These are phyloP conservation scores for Eucalyptus dawsonii DNA, from an alignment of 345 rosid genomes.

Conservation along the genomic window DNA sequence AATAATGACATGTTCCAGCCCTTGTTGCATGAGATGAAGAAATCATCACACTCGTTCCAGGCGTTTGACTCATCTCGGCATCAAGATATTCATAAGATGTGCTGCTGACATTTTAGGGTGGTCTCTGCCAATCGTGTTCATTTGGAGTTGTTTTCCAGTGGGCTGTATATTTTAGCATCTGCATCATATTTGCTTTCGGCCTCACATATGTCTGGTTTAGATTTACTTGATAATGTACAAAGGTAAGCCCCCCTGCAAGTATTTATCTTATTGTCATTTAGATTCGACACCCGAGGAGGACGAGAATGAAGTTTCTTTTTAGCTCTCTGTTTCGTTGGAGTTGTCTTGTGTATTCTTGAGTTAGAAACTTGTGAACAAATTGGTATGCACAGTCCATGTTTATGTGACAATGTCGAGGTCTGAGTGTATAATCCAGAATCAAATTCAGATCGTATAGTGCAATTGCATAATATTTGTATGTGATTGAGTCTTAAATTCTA, in stretches of 20 bases:
- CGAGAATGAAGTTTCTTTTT: not conserved
- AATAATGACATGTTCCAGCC: constrained; percentile 9
- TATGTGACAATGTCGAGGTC: not conserved
- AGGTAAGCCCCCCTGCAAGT: not conserved
- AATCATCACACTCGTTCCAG: not conserved
- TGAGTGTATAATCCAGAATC: not conserved
- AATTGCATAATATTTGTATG: not conserved
- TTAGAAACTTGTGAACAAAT: not conserved
- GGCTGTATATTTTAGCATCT: not conserved
- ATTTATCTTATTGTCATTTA: not conserved
- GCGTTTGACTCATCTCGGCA: not conserved
- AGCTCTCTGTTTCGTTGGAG: not conserved
- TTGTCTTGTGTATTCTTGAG: not conserved
- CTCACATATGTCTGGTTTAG: not conserved
- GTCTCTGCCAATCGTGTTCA: not conserved
- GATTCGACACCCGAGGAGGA: not conserved
- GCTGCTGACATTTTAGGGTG: not conserved
- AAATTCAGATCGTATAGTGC: not conserved
- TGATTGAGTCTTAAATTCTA: not conserved
- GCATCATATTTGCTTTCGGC: not conserved
- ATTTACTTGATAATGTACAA: not conserved
- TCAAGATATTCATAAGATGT: not conserved
- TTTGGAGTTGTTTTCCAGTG: not conserved
- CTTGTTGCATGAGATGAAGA: not conserved
- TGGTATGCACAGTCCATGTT: not conserved